These are phyloP conservation scores for Nigrospora oryzae DNA, from an alignment of 2,329 filamentous ascomycete species.

Conservation along the genomic window DNA sequence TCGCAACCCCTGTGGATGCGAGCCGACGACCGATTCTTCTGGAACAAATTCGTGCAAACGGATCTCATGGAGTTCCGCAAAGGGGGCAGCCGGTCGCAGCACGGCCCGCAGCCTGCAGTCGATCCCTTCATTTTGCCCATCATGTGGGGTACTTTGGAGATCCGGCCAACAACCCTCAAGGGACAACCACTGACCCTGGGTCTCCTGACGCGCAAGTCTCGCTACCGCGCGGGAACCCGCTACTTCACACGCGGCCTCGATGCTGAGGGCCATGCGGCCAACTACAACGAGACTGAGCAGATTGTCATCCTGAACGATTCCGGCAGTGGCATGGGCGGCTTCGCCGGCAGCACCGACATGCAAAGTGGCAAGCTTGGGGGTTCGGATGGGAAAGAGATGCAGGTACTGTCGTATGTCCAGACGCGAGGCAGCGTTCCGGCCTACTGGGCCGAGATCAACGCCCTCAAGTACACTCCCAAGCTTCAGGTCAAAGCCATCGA, in stretches of 20 bases:
- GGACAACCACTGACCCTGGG: constrained; percentile 74
- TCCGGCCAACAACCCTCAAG: constrained; percentile 80
- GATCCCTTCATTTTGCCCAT: constrained; percentile 93
- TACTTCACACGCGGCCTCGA: constrained; percentile 95
- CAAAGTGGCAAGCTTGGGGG: constrained; percentile 61
- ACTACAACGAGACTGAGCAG: constrained; percentile 98
- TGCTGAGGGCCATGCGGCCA: constrained; percentile 89
- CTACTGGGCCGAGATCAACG: constrained; percentile 95
- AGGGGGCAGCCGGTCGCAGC: constrained; percentile 50
- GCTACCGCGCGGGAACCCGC: constrained; percentile 81
- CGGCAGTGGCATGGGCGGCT: constrained; percentile 66
- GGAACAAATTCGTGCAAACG: constrained; percentile 88
- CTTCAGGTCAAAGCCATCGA: constrained; percentile 83
- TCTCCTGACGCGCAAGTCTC: constrained; percentile 81
- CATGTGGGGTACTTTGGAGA: constrained; percentile 93
- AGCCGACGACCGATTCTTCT: constrained; percentile 96
- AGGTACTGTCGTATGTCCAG: constrained; percentile 91
- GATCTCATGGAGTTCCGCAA: constrained; percentile 85
- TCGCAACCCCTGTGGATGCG: constrained; percentile 78
- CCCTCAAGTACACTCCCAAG: constrained; percentile 81
- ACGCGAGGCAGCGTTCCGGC: constrained; percentile 93
- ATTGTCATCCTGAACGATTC: constrained; percentile 81
- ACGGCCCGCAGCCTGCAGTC: constrained; percentile 62
- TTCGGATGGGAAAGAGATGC: constrained; percentile 61
- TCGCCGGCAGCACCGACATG: constrained; percentile 67